A percentile compares a stretch with the other conserved stretches of the same genome.
These are phyloP conservation scores for Pleurotus giganteus DNA, from an alignment of 768 basidiomycete genomes.

Conservation along the genomic window DNA sequence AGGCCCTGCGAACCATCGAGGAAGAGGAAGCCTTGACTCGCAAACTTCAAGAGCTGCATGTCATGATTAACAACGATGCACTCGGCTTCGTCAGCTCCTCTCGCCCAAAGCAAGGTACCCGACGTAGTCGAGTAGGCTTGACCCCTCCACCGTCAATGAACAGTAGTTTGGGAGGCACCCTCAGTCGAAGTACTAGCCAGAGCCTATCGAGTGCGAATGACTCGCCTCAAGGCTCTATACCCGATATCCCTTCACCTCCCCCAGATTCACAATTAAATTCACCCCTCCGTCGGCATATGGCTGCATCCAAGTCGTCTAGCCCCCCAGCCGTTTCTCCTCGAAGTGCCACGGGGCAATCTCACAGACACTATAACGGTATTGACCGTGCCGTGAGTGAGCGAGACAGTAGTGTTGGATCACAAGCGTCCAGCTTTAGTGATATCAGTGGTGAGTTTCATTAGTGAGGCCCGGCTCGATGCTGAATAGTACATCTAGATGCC, in stretches of 20 bases:
- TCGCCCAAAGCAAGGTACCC: conserved; percentile 28
- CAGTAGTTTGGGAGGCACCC: conserved; percentile 33
- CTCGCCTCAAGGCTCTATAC: conserved; percentile 77
- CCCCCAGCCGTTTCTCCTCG: conserved; percentile 58
- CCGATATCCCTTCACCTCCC: conserved; percentile 76
- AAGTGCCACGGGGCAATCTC: conserved; percentile 49
- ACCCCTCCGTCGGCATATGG: conserved; percentile 49
- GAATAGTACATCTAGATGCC: conserved; percentile 45
- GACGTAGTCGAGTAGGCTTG: conserved; percentile 41
- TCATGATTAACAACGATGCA: conserved; percentile 70
- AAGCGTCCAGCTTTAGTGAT: conserved; percentile 83
- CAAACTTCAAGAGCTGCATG: conserved; percentile 68
- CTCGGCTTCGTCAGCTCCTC: conserved; percentile 62
- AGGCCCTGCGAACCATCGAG: conserved; percentile 63
- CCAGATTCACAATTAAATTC: conserved; percentile 53
- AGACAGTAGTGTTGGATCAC: conserved; percentile 65
- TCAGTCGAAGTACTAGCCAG: conserved; percentile 58
- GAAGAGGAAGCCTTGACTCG: conserved; percentile 65
- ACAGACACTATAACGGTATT: conserved; percentile 43
- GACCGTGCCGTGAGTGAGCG: conserved; percentile 47
- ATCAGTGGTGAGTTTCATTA: conserved; percentile 61
- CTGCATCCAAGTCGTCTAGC: conserved; percentile 57
- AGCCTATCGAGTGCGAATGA: conserved; percentile 67
- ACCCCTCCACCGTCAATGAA: conserved; percentile 34
- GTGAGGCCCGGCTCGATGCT: not conserved